Evolutionary conservation across 1,284 basidiomycete species (phyloP).

Genomic region (Porodaedalea pini): DNA sequence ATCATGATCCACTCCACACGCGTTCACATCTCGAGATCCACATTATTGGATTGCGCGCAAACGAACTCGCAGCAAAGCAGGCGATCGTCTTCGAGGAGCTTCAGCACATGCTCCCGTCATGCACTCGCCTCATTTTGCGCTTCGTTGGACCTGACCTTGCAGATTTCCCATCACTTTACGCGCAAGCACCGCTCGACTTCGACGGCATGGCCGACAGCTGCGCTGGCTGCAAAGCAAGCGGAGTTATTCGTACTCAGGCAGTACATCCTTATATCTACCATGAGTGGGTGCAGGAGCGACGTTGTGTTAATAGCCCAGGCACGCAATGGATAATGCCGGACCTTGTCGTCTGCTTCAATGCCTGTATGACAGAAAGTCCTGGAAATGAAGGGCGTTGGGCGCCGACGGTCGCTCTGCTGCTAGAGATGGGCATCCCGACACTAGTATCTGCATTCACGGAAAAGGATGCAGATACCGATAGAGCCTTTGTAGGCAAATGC

Average conservation of each 20-base stretch:
- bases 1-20: neutral
- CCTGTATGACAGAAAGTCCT: neutral
- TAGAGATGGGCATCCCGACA: constrained; percentile 4
- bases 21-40: constrained; percentile 5
- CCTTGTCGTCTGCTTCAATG: constrained; percentile 1
- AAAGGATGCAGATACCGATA: neutral
- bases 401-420: constrained; percentile 1
- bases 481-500: neutral
- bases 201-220: neutral
- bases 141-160: constrained; percentile 3
- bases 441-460: neutral
- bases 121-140: neutral
- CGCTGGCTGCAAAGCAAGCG: neutral
- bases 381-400: neutral
- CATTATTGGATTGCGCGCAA: neutral
- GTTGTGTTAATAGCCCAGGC: neutral
- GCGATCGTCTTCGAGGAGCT: neutral
- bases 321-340: neutral
- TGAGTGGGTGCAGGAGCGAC: neutral
- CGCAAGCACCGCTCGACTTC: neutral
- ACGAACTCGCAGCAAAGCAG: neutral
- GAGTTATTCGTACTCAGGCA: neutral
- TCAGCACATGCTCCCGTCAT: constrained; percentile 3
- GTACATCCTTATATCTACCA: constrained; percentile 2
- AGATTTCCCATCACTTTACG: neutral